Evolutionary conservation across 805 yeast genomes (phyloP), one percentile per base, ranked within the genome.

Genomic region (Nakazawaea ishiwadae): DNA sequence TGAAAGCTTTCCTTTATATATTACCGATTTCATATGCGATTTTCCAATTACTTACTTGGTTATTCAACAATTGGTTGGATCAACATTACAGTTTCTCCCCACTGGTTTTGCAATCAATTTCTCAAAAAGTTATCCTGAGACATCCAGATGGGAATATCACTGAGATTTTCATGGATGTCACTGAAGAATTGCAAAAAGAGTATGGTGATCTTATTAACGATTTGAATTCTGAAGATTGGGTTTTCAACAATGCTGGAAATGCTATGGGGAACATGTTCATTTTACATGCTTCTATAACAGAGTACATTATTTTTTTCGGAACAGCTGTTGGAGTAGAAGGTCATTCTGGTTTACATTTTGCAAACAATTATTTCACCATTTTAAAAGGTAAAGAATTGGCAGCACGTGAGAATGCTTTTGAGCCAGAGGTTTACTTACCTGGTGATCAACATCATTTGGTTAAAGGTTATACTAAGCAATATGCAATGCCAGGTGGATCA

Each of bases 241-340:
- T 93, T 39, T 91, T 80, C 76, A 93, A 93, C 74, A 88, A 87
- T 54, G 99, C 99, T 3, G 99, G 99, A 42, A 96, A 96, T 51
- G 98, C 99, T 39, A 93, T 93, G 99, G 93, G 95, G 18, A 80
- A 89, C 42, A 91, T 93, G 98, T 75, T 87, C 53, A 87, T 93
- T 47, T 70, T 91, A 50, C 99, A 93, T 62, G 97, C 98, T 9
- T 93, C 98, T 7, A 71, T 93, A 53, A 71, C 93, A 5, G 99
- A 93, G 65, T 93, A 93, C 59, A 65, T 93, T 59, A 93, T 93
- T 56, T 75, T 93, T 59, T 93, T 93, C 50, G 99, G 99, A 37
- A 75, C 95, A 35, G 87, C 97, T 2, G 75, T 83, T 6, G 99
- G 98, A 31, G 88, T 96, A 12, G 97, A 88, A 63, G 99, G 99